Base-by-base conservation (phyloP, 2,329 filamentous ascomycete species). In the Fusarium humuli region DNA sequence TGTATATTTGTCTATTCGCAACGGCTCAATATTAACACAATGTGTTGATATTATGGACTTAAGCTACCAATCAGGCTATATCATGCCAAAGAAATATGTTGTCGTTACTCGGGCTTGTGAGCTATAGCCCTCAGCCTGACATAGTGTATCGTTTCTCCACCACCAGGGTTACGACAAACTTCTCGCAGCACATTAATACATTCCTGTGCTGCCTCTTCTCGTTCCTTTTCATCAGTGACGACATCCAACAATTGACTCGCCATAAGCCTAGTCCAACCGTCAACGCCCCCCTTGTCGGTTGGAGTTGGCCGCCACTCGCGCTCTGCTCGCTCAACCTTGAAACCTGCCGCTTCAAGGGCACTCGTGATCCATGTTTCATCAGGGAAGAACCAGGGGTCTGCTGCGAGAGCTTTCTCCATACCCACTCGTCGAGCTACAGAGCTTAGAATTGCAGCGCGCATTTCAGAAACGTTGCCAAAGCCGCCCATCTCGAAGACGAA, bases 401-500 rank as follows among this genome's bases (percentile, higher is more conserved):
- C 82, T 16, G 82, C 83, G 22, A 81, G 66, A 0, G 87, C 86
- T 12, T 80, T 78, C n/a, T 80, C 73, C 3, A 90, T 69, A 0
- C 86, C 81, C 1, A 89, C 76, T 2, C 87, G 85, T 3, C 85
- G 82, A 18, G 83, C 77, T 2, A 91, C 80, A 3, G 85, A 85
- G 18, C 83, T 81, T 6, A 90, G 79, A 10, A 92, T 79, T 3
- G 88, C 87, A 1, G 86, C 82, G 29, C 87, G 84, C 70, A 91
- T 85, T 78, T 92, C 91, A 2, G 83, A 81, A 2, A 91, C 84
- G 77, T 93, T 92, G 22, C 91, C 91, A 52, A 89, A 84, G 1
- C 90, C 91, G 55, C 91, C 91, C 88, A 91, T 91, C 78, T 93
- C 91, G 72, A 93, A 92, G 12, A 86, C 85, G 62, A 93, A 89